These are phyloP conservation scores for Solanum arcanum DNA, from an alignment of 257 asterid species.

Conservation along the genomic window DNA sequence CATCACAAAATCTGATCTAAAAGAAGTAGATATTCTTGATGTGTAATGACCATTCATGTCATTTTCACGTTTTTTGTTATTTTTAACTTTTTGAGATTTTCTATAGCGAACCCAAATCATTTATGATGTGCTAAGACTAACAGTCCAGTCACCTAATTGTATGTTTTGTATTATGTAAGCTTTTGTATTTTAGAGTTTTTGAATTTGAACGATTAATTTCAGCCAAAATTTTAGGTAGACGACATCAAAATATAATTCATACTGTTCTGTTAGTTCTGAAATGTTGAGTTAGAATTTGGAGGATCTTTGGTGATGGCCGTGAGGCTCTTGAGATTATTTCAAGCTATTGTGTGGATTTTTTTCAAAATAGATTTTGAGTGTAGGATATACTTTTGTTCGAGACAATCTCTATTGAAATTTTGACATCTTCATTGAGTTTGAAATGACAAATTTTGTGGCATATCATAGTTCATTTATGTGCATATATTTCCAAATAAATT, in stretches of 20 bases:
- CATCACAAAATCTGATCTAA: not conserved
- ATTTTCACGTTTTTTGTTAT: not conserved
- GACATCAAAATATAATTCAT: not conserved
- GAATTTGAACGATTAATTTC: not conserved
- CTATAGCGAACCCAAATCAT: not conserved
- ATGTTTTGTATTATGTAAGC: not conserved
- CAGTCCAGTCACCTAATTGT: not conserved
- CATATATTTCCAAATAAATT: not conserved
- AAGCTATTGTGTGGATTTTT: not conserved
- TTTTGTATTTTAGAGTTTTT: too few species aligned
- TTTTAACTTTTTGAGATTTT: not conserved
- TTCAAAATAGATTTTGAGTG: not conserved
- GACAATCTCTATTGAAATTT: not conserved
- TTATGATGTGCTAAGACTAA: not conserved
- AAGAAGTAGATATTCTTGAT: not conserved
- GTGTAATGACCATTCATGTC: not conserved
- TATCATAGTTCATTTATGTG: not conserved
- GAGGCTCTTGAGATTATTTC: not conserved
- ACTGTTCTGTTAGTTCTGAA: not conserved
- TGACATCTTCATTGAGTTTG: not conserved
- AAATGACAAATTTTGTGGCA: not conserved
- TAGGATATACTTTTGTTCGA: not conserved
- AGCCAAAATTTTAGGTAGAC: not conserved
- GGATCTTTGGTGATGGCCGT: not conserved
- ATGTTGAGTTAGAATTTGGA: not conserved